phyloP scores from a whole-genome alignment of 2,329 filamentous ascomycete species.

The Eutypella sp. region DNA sequence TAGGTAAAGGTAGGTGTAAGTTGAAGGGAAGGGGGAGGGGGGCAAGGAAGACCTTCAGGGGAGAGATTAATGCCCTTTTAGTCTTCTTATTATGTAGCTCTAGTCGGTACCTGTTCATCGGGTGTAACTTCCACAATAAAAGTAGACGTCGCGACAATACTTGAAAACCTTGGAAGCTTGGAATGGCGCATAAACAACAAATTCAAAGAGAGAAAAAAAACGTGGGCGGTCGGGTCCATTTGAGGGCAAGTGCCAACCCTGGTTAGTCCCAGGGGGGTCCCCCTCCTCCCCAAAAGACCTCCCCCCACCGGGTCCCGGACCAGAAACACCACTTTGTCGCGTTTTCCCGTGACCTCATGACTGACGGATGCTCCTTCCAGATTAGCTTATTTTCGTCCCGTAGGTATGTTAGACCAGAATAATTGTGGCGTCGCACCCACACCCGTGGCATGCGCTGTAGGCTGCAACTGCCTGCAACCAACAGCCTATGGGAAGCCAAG shows the following conservation, averaged over 20 bases:
- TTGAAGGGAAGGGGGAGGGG: too few relatives aligned
- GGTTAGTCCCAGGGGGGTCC: too few relatives aligned
- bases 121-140: too few relatives aligned
- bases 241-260: not conserved
- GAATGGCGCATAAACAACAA: not conserved
- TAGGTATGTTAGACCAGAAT: not conserved
- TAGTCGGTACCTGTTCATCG: too few relatives aligned
- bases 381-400: not conserved
- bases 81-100: too few relatives aligned
- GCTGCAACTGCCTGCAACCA: not conserved
- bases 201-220: not conserved
- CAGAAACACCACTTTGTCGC: conserved; percentile 1
- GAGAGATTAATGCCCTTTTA: too few relatives aligned
- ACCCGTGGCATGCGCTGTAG: not conserved
- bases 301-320: too few relatives aligned
- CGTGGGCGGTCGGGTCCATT: not conserved
- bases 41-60: too few relatives aligned
- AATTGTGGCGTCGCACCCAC: too few relatives aligned
- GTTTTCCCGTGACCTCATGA: conserved; percentile 4
- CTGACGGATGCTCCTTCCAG: not conserved
- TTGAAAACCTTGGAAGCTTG: not conserved
- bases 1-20: too few relatives aligned
- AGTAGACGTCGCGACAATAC: too few relatives aligned
- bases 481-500: not conserved
- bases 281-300: too few relatives aligned